Evolutionary conservation across 2,329 filamentous ascomycete genomes (phyloP).

Genomic region (Pseudopithomyces chartarum): DNA sequence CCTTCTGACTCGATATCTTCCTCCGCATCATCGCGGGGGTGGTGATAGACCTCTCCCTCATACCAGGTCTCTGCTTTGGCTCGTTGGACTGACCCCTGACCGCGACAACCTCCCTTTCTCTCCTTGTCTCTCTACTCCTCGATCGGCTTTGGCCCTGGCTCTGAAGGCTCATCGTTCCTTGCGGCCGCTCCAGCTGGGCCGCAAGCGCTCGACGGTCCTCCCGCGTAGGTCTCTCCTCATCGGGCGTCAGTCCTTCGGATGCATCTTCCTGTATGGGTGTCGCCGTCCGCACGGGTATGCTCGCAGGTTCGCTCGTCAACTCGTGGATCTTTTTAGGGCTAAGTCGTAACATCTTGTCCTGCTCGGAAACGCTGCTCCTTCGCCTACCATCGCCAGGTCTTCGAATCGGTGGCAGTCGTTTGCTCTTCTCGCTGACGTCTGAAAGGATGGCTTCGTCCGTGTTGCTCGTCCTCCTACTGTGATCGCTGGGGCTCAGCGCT

Average conservation of each 20-base stretch:
- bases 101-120: constrained; percentile 36
- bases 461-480: constrained; percentile 24
- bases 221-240: constrained; percentile 17
- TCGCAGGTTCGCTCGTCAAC: constrained; percentile 59
- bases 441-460: constrained; percentile 40
- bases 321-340: constrained; percentile 61
- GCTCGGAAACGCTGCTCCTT: constrained; percentile 43
- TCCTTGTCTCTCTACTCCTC: constrained; percentile 14
- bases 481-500: constrained; percentile 16
- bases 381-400: constrained; percentile 41
- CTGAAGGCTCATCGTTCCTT: constrained; percentile 17
- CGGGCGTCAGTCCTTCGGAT: constrained; percentile 25
- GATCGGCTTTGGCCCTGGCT: constrained; percentile 15
- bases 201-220: constrained; percentile 26
- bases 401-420: constrained; percentile 31
- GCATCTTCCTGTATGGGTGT: constrained; percentile 45
- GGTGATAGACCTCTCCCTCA: constrained; percentile 41
- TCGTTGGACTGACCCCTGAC: constrained; percentile 35
- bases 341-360: constrained; percentile 55
- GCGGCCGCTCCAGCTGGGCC: constrained; percentile 25
- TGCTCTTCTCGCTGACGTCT: constrained; percentile 38
- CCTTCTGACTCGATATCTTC: constrained; percentile 39
- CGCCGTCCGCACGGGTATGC: constrained; percentile 56
- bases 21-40: constrained; percentile 46
- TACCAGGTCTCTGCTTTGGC: constrained; percentile 32